Conservation (phyloP, 495 filamentous ascomycete genomes). For the Aspergillus ostianus region DNA sequence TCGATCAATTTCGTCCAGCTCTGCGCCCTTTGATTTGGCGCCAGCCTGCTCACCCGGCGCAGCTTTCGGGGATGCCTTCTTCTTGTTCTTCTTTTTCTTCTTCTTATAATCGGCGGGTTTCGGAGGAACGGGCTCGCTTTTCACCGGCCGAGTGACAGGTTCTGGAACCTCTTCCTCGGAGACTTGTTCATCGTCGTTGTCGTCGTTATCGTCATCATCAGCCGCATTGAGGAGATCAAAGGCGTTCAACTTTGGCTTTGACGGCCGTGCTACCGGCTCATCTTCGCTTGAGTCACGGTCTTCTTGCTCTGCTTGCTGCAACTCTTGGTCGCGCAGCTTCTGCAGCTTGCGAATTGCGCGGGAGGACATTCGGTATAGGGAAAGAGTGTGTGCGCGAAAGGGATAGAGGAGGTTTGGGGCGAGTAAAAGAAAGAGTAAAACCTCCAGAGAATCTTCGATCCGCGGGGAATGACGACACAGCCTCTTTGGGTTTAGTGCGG, state of each 20-base stretch:
- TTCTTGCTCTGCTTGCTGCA: conserved; percentile 50
- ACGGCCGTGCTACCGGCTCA: conserved; percentile 31
- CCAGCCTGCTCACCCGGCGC: conserved; percentile 11
- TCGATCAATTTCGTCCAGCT: conserved; percentile 78
- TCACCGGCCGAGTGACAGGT: conserved; percentile 19
- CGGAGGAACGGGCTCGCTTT: conserved; percentile 18
- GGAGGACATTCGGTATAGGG: conserved; percentile 63
- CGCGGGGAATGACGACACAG: conserved; percentile 44
- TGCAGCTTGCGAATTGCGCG: conserved; percentile 77
- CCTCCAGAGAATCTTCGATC: conserved; percentile 9
- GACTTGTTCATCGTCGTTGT: conserved; percentile 46
- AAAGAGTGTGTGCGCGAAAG: background rate
- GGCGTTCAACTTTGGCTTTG: conserved; percentile 47
- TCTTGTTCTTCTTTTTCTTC: conserved; percentile 50
- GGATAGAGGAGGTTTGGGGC: background rate
- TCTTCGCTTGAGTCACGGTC: conserved; percentile 54
- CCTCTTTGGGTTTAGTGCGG: conserved; percentile 29
- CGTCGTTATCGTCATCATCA: conserved; percentile 63
- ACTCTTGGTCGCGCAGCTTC: conserved; percentile 60
- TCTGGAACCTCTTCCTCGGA: conserved; percentile 32
- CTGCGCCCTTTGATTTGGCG: conserved; percentile 29
- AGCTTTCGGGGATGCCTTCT: conserved; percentile 27
- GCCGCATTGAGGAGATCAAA: conserved; percentile 54
- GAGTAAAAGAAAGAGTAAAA: conserved; percentile 6
- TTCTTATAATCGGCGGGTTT: conserved; percentile 24